These are phyloP conservation scores for Ceriops tagal DNA, from an alignment of 345 rosid species.

Conservation along the genomic window DNA sequence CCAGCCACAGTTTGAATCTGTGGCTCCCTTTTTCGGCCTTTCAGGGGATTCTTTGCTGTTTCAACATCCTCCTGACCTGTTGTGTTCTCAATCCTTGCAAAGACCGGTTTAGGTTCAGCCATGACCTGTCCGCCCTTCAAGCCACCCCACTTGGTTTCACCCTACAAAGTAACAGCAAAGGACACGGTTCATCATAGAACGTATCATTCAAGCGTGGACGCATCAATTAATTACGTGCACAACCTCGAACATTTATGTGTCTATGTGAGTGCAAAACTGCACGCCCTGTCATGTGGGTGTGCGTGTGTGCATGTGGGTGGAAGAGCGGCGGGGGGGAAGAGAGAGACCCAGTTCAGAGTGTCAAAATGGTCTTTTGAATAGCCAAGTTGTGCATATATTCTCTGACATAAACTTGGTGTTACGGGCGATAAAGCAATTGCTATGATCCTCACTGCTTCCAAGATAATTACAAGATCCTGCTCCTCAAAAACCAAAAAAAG, in stretches of 20 bases:
- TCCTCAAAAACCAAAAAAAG: constrained; percentile 2
- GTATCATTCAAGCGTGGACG: background rate
- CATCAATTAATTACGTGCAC: background rate
- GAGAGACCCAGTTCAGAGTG: constrained; percentile 54
- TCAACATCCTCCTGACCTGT: constrained; percentile 34
- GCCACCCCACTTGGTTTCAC: constrained; percentile 85
- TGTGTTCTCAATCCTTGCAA: constrained; percentile 62
- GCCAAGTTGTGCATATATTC: constrained; percentile 84
- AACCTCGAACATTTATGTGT: background rate
- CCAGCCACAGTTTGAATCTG: constrained; percentile 46
- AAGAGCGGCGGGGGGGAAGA: background rate
- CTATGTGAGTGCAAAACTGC: background rate
- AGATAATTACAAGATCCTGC: constrained; percentile 81
- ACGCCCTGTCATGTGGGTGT: background rate
- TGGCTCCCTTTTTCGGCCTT: constrained; percentile 37
- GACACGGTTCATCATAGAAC: background rate
- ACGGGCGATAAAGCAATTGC: constrained; percentile 77
- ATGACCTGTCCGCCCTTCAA: constrained; percentile 76
- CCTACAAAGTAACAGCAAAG: constrained; percentile 32
- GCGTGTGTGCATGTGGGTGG: background rate
- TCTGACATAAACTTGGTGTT: constrained; percentile 62
- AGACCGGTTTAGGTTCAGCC: constrained; percentile 82
- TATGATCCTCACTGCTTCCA: constrained; percentile 84
- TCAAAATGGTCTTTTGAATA: constrained; percentile 55
- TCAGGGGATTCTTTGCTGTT: constrained; percentile 33